Evolutionary conservation across 371 early-diverging fungal genomes (phyloP).

Genomic region (Lichtheimia hyalospora): DNA sequence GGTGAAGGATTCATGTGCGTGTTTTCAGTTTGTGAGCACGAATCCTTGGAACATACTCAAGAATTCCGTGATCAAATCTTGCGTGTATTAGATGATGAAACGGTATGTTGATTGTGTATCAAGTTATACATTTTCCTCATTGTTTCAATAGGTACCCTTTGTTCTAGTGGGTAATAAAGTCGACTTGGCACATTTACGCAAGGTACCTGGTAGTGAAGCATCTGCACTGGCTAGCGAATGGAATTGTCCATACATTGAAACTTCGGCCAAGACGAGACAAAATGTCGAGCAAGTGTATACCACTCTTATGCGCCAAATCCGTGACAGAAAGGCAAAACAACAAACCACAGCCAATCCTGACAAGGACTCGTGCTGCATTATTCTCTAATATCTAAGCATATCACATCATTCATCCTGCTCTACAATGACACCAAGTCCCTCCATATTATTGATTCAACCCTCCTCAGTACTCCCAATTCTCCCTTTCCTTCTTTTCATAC

Average conservation of each 20-base stretch:
- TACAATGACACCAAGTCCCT: too few relatives aligned
- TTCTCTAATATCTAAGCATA: constrained; percentile 27
- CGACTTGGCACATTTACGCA: constrained; percentile 73
- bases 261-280: constrained; percentile 84
- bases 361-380: constrained; percentile 49
- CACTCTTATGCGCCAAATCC: constrained; percentile 75
- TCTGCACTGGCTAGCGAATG: constrained; percentile 73
- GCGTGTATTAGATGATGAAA: constrained; percentile 84
- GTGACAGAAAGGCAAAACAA: constrained; percentile 66
- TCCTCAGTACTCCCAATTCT: too few relatives aligned
- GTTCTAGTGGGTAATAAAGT: constrained; percentile 89
- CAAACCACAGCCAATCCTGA: constrained; percentile 47
- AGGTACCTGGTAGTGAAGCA: constrained; percentile 73
- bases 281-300: constrained; percentile 85
- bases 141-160: constrained; percentile 63
- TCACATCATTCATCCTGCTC: too few relatives aligned
- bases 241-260: constrained; percentile 83
- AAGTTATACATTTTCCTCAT: constrained; percentile 1
- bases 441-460: too few relatives aligned
- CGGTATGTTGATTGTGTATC: constrained; percentile 36
- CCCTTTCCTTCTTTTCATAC: too few relatives aligned
- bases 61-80: constrained; percentile 90
- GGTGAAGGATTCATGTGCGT: constrained; percentile 92
- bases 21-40: constrained; percentile 82
- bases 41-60: constrained; percentile 79